Evolutionary conservation across 371 early-diverging fungal species (phyloP).

Genomic region (Mucor racemosus): DNA sequence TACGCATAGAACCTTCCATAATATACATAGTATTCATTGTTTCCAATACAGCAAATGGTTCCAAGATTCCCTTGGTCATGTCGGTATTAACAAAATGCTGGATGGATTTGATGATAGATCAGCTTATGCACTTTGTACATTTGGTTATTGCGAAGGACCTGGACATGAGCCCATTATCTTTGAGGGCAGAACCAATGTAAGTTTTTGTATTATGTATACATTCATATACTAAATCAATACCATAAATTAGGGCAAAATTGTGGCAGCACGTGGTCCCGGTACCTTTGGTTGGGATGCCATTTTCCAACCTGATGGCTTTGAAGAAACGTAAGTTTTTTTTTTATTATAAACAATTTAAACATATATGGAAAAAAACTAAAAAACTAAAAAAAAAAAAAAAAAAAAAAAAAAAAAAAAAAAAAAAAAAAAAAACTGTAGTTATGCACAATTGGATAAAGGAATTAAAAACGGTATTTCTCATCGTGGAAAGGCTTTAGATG

Average conservation of each 20-base stretch:
- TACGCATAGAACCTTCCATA: not conserved
- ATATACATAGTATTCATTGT: not conserved
- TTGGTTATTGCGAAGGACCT: constrained; percentile 85
- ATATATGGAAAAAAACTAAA: constrained; percentile 8
- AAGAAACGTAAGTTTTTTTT: constrained; percentile 58
- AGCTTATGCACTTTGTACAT: constrained; percentile 90
- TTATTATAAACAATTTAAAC: not conserved
- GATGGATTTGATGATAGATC: constrained; percentile 84
- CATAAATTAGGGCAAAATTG: constrained; percentile 76
- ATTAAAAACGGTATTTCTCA: constrained; percentile 93
- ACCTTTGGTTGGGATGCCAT: constrained; percentile 97
- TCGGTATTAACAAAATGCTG: constrained; percentile 83
- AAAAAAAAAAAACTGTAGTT: constrained; percentile 46
- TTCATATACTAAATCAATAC: not conserved
- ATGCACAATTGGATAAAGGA: constrained; percentile 88
- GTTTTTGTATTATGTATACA: not conserved
- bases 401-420: constrained; percentile 1
- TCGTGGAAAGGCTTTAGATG: constrained; percentile 77
- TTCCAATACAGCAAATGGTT: constrained; percentile 88
- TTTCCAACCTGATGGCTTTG: constrained; percentile 87
- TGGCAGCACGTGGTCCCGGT: constrained; percentile 83
- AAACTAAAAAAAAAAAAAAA: not conserved
- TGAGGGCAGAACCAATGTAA: constrained; percentile 82
- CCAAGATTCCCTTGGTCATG: constrained; percentile 79
- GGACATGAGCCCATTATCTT: constrained; percentile 89